These are phyloP conservation scores for Dactylellina sp. DNA, from an alignment of 2,329 filamentous ascomycete species.

Conservation along the genomic window DNA sequence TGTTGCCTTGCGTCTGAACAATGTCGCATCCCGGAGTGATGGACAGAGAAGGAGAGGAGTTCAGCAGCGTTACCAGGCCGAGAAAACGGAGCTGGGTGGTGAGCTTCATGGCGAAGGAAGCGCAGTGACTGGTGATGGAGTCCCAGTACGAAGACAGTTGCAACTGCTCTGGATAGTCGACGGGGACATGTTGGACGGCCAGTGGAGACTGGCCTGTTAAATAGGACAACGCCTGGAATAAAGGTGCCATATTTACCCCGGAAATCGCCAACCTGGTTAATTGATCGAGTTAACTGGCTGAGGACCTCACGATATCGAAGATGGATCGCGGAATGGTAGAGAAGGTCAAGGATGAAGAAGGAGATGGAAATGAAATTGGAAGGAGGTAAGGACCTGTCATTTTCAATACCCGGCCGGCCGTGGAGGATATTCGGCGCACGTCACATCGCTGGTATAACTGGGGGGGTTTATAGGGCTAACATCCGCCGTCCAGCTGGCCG, in stretches of 20 bases:
- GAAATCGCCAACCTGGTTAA: neutral
- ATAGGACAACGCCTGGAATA: slow-evolving; percentile 42
- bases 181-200: slow-evolving; percentile 31
- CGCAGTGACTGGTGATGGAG: slow-evolving; percentile 34
- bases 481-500: neutral
- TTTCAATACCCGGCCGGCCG: slow-evolving; percentile 42
- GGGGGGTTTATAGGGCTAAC: slow-evolving; percentile 1
- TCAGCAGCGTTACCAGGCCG: slow-evolving; percentile 31
- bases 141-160: slow-evolving; percentile 49
- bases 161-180: slow-evolving; percentile 22
- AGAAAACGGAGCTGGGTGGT: slow-evolving; percentile 41
- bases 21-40: slow-evolving; percentile 25
- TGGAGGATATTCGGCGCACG: slow-evolving; percentile 31
- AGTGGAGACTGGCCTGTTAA: slow-evolving; percentile 44
- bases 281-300: neutral
- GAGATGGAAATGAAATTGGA: slow-evolving; percentile 21
- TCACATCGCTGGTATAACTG: slow-evolving; percentile 5
- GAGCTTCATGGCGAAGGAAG: slow-evolving; percentile 49
- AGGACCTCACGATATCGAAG: slow-evolving; percentile 4
- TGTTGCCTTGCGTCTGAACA: slow-evolving; percentile 26
- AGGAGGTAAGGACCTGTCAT: slow-evolving; percentile 31
- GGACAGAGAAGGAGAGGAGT: slow-evolving; percentile 34
- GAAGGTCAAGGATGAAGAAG: slow-evolving; percentile 36
- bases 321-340: neutral
- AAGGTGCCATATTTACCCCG: slow-evolving; percentile 28